Base-by-base conservation (phyloP, 2,329 filamentous ascomycete species). In the Penicillium digitatum region DNA sequence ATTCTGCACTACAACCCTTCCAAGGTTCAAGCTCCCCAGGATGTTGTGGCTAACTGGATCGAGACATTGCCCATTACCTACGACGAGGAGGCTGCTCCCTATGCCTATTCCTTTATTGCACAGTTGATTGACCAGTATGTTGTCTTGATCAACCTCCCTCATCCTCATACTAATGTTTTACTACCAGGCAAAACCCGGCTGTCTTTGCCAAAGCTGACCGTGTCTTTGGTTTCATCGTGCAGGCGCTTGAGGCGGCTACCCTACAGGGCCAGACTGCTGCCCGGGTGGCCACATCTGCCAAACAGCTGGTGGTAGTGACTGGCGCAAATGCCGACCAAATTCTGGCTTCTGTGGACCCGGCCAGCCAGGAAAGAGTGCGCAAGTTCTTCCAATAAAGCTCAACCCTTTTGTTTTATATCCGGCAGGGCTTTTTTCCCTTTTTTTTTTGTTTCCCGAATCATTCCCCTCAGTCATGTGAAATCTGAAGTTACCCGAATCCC, bases 41-140 rank as follows among this genome's bases (percentile, higher is more conserved):
- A 88, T 35, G 81, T 96, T 26, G 85, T 90, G 39, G 77, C 80
- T n/a, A 87, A 88, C 70, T 99, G 94, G 94, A 78, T 99, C 46
- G 86, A 90, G 62, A 96, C 93, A 0, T 79, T 99, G 34, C 94
- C 94, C 0, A 88, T 99, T 49, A 86, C 87, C 16, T 96, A 96
- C 68, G 94, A 99, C 63, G 94, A 99, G 73, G 94, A 99, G 77
- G 94, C 94, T 4, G 94, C 94, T 20, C 94, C 94, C 14, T 97
- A 95, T 72, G 92, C 92, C 1, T 99, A 99, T 71, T 87, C 87
- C 42, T 99, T 96, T 76, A 79, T 99, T 55, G 87, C 89, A 12
- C 87, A 96, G 71, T 76, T 99, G 60, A 96, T 97, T 71, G 88
- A 95, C 64, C 88, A 95, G 94, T 96, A 85, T 83, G 91, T 87